A percentile compares a stretch with the other conserved stretches of the same genome.
Evolutionary conservation across 1,284 basidiomycete genomes (phyloP).

Genomic region (Fomes fomentarius): DNA sequence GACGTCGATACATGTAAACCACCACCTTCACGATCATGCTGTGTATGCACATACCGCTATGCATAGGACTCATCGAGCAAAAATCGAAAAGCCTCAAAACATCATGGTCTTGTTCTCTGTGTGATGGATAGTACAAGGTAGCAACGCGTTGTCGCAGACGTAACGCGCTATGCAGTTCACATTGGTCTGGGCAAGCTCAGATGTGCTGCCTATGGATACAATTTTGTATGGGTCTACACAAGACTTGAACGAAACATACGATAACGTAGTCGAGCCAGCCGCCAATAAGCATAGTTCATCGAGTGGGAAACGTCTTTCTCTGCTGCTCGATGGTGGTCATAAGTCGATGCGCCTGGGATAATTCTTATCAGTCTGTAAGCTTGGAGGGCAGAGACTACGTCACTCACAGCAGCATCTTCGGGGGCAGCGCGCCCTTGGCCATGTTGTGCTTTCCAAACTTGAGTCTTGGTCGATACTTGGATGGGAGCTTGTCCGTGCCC

Average conservation of each 20-base stretch:
- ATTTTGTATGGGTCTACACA: background rate
- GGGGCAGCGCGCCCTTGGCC: constrained; percentile 79
- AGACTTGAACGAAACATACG: no score
- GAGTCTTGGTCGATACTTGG: constrained; percentile 43
- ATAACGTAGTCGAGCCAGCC: no score
- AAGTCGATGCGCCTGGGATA: constrained; percentile 29
- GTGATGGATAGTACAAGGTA: background rate
- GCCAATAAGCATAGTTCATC: constrained; percentile 30
- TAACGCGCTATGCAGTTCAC: no score
- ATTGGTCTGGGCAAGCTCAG: no score
- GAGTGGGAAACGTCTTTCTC: constrained; percentile 40
- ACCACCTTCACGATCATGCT: constrained; percentile 28
- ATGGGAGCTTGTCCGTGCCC: constrained; percentile 42
- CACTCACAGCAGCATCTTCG: constrained; percentile 77
- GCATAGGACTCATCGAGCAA: constrained; percentile 32
- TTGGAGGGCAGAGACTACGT: background rate
- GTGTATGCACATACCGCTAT: constrained; percentile 33
- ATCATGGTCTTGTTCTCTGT: constrained; percentile 13
- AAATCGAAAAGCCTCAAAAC: constrained; percentile 37
- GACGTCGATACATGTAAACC: constrained; percentile 31
- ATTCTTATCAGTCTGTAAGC: background rate
- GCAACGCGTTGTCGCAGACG: no score
- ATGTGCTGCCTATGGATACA: constrained; percentile 3
- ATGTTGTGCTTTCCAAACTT: constrained; percentile 79
- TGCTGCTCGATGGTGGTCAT: constrained; percentile 60